Conservation (phyloP, 2,329 filamentous ascomycete species). For the Byssothecium circinans region DNA sequence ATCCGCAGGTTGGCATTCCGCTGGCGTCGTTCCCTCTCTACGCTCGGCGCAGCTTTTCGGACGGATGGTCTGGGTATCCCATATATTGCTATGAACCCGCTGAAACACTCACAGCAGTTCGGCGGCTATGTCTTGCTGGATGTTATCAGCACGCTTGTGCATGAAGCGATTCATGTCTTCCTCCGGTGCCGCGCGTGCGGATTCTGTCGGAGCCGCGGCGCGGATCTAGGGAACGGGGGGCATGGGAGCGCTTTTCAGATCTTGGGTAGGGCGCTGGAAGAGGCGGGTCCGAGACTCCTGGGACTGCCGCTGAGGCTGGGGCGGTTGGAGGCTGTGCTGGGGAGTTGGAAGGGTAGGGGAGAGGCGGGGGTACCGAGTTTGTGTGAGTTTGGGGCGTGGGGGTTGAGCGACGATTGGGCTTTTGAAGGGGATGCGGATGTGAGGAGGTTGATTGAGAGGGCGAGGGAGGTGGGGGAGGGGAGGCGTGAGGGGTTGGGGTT, state of each 20-base stretch:
- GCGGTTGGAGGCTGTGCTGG: constrained; percentile 15
- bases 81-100: background rate
- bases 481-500: too few relatives aligned
- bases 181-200: constrained; percentile 19
- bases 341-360: constrained; percentile 12
- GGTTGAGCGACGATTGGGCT: background rate
- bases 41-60: too few relatives aligned
- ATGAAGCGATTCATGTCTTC: constrained; percentile 22
- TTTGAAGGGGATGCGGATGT: background rate
- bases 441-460: too few relatives aligned
- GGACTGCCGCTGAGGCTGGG: constrained; percentile 16
- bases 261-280: constrained; percentile 18
- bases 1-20: constrained; percentile 1
- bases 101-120: background rate
- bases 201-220: constrained; percentile 11
- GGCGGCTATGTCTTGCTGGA: background rate
- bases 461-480: too few relatives aligned
- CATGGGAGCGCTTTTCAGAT: constrained; percentile 25
- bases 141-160: constrained; percentile 15
- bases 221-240: constrained; percentile 6
- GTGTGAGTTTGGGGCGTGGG: constrained; percentile 17
- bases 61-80: too few relatives aligned
- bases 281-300: constrained; percentile 17
- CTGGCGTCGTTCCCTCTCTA: background rate
- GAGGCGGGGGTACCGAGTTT: constrained; percentile 10